Base-by-base conservation (phyloP, 2,329 filamentous ascomycete species). In the Elsinoe perseae region DNA sequence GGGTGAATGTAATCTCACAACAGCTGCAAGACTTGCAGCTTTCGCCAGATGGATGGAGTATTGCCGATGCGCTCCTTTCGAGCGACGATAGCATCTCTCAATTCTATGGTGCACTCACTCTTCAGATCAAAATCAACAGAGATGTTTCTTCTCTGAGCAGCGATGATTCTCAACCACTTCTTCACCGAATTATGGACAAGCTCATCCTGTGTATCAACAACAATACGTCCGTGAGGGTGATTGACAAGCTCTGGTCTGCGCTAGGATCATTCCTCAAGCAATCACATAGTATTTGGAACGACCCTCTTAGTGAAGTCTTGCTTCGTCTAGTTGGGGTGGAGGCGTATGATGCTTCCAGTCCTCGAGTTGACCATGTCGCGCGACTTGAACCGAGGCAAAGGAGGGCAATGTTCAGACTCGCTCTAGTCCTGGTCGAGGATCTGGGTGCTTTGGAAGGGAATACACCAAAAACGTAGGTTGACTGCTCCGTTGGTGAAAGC, bases 51-150 rank as follows among this genome's bases (percentile, higher is more conserved):
- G 92, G 90, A 56, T 98, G 93, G 93, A 79, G 86, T 56, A 78
- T 96, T 44, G 90, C 89, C 18, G 84, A 92, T 65, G 81, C 82
- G 53, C 77, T 97, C 12, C 75, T 96, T 9, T 75, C 75, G 52
- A 83, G 82, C 59, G 74, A 80, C 20, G 83, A 88, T 62, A 80
- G 86, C 59, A 85, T 91, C 64, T 82, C 93, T 62, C 86, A 87
- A 61, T 97, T 97, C 72, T 95, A 95, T 68, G 93, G 89, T 12
- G 92, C 91, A 27, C 78, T 96, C 58, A 97, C 92, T 0, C 86
- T 96, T 62, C 95, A 89, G 52, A 83, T 97, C 64, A 98, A 97
- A 73, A 81, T 97, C 58, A 96, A 97, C 68, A 66, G 66, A 65
- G 64, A 69, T 61, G 68, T 65, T 65, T 68, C 62, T 65, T n/a